Evolutionary conservation across 2,329 filamentous ascomycete species (phyloP), one percentile per base, ranked within the genome.

Genomic region (Claviceps citrina): DNA sequence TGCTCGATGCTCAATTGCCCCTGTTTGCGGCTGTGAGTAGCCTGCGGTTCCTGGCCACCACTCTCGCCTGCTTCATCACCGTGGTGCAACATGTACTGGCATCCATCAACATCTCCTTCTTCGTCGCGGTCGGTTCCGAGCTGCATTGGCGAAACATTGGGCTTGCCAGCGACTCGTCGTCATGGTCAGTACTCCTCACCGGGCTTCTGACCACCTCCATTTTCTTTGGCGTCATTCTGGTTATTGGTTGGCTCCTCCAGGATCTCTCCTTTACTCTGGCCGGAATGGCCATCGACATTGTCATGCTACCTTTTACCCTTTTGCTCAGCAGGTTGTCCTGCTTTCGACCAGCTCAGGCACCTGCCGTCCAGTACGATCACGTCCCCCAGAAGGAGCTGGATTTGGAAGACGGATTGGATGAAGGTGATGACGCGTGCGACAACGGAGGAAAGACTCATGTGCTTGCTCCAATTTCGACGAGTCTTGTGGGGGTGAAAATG

Each of bases 131-230:
- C 1, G 56, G 57, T 15, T 52, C 52, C 6, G 57, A 61, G 39
- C 50, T 61, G 3, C 58, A 57, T 30, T 58, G 58, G 48, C 50
- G 55, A 32, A 60, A 61, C 35, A 43, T 58, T 18, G 55, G 45
- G 8, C 36, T 60, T 6, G 52, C 51, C 0, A 46, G 49, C 8
- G 59, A 61, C 26, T 46, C 54, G 9, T 52, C 54, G 2, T 55
- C 54, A 1, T 47, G 51, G 43, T 46, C 47, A 10, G 46, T 58
- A 28, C 44, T 61, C 10, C 48, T 60, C 2, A 48, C 55, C 1
- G 58, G 57, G 1, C 36, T 56, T 16, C 31, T 57, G n/a, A n/a
- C 18, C 52, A 53, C 13, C 52, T 51, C 50, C 1, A 22, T 51
- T 0, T 36, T 15, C 3, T 38, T 31, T 3, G 46, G 53, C 2